phyloP scores from a whole-genome alignment of 1,139 yeast genomes.

The Pichia norvegensis region DNA sequence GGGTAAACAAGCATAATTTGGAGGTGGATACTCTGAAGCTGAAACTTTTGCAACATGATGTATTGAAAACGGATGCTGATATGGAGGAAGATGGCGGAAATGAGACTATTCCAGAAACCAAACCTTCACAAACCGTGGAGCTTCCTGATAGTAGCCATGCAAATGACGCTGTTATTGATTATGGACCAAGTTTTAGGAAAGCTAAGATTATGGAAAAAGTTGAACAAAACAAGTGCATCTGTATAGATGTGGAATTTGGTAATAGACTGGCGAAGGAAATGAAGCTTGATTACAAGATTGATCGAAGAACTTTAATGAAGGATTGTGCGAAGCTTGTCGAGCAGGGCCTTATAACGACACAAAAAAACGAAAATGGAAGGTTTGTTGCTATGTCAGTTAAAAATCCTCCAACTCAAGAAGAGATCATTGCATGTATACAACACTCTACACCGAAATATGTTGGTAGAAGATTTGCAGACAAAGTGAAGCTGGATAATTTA shows the following conservation, averaged over 20 bases:
- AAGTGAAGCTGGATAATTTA: constrained; percentile 8
- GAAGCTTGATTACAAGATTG: constrained; percentile 35
- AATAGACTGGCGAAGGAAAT: constrained; percentile 33
- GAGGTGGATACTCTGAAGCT: not conserved
- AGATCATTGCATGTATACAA: constrained; percentile 2
- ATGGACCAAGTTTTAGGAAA: constrained; percentile 33
- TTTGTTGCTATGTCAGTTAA: constrained; percentile 12
- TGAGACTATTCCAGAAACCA: not conserved
- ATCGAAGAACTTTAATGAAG: constrained; percentile 40
- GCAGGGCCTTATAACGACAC: constrained; percentile 20
- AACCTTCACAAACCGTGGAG: not conserved
- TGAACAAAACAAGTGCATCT: constrained; percentile 37
- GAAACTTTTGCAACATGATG: not conserved
- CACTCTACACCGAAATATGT: not conserved
- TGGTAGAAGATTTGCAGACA: constrained; percentile 9
- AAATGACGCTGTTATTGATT: constrained; percentile 2
- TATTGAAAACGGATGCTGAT: not conserved
- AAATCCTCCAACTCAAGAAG: constrained; percentile 16
- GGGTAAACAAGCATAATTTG: not conserved
- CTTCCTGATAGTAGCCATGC: not conserved
- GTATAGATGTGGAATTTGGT: constrained; percentile 33
- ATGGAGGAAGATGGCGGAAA: not conserved
- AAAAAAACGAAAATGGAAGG: constrained; percentile 6
- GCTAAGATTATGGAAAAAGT: constrained; percentile 32
- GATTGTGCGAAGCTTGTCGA: constrained; percentile 31